Percentiles rank a stretch among this genome's conserved stretches.
Conservation (phyloP, 2,329 filamentous ascomycete genomes). For the Colletotrichum endophyticum region DNA sequence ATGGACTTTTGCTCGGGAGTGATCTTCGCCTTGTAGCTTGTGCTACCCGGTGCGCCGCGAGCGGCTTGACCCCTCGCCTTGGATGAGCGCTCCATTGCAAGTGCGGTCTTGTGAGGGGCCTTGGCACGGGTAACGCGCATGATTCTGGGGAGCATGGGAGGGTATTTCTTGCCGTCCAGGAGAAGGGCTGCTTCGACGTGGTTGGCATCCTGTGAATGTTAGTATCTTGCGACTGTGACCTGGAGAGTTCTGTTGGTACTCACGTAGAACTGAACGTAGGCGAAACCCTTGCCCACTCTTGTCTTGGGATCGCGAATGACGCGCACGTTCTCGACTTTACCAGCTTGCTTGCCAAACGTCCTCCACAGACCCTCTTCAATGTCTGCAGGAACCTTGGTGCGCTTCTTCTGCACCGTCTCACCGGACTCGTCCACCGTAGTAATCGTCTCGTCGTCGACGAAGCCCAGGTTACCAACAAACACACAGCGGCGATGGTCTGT, state of each 20-base stretch:
- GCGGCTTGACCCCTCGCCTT: constrained; percentile 35
- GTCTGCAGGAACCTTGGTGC: constrained; percentile 78
- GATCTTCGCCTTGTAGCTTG: constrained; percentile 71
- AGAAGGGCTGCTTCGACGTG: constrained; percentile 90
- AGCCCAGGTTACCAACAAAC: constrained; percentile 95
- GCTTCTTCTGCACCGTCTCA: constrained; percentile 73
- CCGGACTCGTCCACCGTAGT: constrained; percentile 69
- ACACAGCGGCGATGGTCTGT: constrained; percentile 89
- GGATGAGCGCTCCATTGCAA: constrained; percentile 55
- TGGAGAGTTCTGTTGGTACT: constrained; percentile 28
- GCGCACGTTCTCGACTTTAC: constrained; percentile 90
- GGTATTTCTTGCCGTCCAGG: constrained; percentile 89
- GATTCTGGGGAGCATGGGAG: constrained; percentile 88
- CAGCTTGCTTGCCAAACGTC: constrained; percentile 73
- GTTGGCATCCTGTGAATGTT: constrained; percentile 69
- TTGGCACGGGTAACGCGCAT: constrained; percentile 89
- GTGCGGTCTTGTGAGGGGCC: constrained; percentile 65
- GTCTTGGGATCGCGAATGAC: constrained; percentile 90
- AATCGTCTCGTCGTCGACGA: constrained; percentile 88
- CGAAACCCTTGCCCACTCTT: constrained; percentile 93
- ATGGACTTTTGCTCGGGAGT: constrained; percentile 73
- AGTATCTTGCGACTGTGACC: not conserved
- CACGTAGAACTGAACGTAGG: constrained; percentile 93
- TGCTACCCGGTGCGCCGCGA: constrained; percentile 33
- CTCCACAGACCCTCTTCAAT: constrained; percentile 93